Base-by-base conservation (phyloP, 2,329 filamentous ascomycete species). In the Alternaria panax region DNA sequence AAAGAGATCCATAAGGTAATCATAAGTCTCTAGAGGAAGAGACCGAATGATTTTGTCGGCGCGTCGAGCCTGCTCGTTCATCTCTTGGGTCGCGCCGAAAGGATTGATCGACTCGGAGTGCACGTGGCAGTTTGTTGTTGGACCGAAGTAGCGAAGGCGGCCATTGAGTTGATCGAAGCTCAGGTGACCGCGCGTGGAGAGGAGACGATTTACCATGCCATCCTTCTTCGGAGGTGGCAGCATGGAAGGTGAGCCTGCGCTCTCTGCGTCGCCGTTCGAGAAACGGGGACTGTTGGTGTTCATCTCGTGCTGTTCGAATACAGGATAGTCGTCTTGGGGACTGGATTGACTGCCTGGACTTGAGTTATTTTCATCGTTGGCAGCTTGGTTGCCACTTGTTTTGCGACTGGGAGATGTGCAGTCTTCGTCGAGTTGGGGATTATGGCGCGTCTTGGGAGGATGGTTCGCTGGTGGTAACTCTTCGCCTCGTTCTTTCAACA, bases 81-180 rank as follows among this genome's bases (percentile, higher is more conserved):
- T 75, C 55, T 83, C 80, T 14, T 75, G 73, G 1, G 72, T 73
- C 45, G 78, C 71, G 14, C 80, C 77, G 20, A 75, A 70, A 0
- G 69, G 59, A n/a, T 75, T 74, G 2, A 75, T 67, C 1, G 78
- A 69, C 28, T 75, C 73, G 4, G 82, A 82, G 60, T 84, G 82
- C 2, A 85, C 81, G 53, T 85, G 83, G 57, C 80, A 82, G 69
- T 85, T 85, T 48, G 83, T 83, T 4, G 83, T 85, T 1, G 83
- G 82, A 1, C 84, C 84, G 57, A 85, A 86, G 73, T 84, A 86
- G 24, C 83, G 79, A 6, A 84, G 68, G n/a, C 81, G 75, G 5
- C 83, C 83, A 20, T 80, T 83, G 2, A 84, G 72, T 60, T 83
- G 83, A 60, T 86, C 83, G 56, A 85, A 83, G 16, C 81, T 81